Evolutionary conservation across 805 yeast species (phyloP).

Genomic region (Myxozyma neglecta): DNA sequence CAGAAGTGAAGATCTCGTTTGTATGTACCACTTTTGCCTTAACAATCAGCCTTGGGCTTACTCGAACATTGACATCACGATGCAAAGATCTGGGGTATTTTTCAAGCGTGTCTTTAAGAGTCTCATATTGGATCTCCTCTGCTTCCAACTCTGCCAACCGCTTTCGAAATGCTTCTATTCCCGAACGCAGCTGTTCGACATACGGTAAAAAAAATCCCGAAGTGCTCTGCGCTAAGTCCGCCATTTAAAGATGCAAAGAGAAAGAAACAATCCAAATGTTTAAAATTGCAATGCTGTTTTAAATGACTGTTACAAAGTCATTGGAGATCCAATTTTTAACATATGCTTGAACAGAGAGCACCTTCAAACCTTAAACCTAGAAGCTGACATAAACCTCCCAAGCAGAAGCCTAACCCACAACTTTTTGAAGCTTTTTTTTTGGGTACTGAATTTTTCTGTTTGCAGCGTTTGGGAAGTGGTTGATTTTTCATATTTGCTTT

Average conservation of each 20-base stretch:
- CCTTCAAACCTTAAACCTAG: background rate
- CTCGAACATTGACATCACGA: slow-evolving; percentile 7
- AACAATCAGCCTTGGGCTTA: slow-evolving; percentile 25
- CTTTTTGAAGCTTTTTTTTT: background rate
- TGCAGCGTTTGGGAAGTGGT: background rate
- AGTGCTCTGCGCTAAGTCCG: background rate
- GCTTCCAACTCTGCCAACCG: slow-evolving; percentile 2
- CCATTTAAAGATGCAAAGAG: background rate
- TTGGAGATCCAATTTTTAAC: background rate
- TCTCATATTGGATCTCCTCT: slow-evolving; percentile 3
- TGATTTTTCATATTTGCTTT: background rate
- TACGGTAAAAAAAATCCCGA: slow-evolving; percentile 8
- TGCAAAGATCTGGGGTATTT: slow-evolving; percentile 12
- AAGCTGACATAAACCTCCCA: slow-evolving; percentile 3
- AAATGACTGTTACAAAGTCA: no score
- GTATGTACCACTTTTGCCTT: slow-evolving; percentile 21
- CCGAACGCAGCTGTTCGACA: slow-evolving; percentile 8
- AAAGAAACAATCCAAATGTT: background rate
- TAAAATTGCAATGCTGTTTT: no score
- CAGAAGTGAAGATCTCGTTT: slow-evolving; percentile 19
- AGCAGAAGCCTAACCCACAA: slow-evolving; percentile 10
- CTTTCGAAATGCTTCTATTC: slow-evolving; percentile 6
- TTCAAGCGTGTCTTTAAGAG: slow-evolving; percentile 9
- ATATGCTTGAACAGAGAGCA: background rate
- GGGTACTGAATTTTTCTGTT: background rate